phyloP scores from a whole-genome alignment of 768 basidiomycete genomes.

The Boletus rex-veris region DNA sequence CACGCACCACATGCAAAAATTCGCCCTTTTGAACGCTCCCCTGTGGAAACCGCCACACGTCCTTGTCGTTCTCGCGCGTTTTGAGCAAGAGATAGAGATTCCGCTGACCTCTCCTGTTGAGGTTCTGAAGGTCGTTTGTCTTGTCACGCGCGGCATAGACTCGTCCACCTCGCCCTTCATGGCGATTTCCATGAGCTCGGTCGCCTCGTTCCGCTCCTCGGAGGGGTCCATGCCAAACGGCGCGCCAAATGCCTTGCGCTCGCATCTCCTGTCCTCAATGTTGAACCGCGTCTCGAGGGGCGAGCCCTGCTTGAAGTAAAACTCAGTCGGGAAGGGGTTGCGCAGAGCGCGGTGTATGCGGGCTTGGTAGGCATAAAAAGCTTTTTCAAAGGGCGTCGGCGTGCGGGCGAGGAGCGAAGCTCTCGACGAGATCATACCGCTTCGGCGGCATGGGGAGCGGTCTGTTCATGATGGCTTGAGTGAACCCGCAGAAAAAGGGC shows the following conservation, averaged over 20 bases:
- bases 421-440: no score
- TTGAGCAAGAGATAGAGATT: constrained; percentile 87
- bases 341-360: constrained; percentile 81
- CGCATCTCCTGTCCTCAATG: constrained; percentile 69
- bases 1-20: constrained; percentile 70
- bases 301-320: constrained; percentile 93
- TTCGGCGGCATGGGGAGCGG: no score
- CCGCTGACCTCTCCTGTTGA: constrained; percentile 79
- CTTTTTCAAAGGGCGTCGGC: constrained; percentile 68
- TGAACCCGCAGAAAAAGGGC: constrained; percentile 9
- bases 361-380: constrained; percentile 81
- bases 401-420: constrained; percentile 71
- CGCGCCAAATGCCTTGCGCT: constrained; percentile 70
- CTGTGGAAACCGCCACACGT: constrained; percentile 80
- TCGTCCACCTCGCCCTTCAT: constrained; percentile 60
- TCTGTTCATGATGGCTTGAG: no score
- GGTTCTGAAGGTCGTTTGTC: constrained; percentile 58
- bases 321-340: constrained; percentile 84
- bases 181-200: constrained; percentile 56
- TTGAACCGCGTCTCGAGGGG: constrained; percentile 78
- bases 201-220: constrained; percentile 41
- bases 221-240: constrained; percentile 46
- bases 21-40: constrained; percentile 60
- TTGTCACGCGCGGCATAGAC: constrained; percentile 61
- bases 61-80: constrained; percentile 41